Percentiles rank a stretch among this genome's conserved stretches.
These are phyloP conservation scores for Colletotrichum sansevieriae DNA, from an alignment of 2,329 filamentous ascomycete genomes.

Conservation along the genomic window DNA sequence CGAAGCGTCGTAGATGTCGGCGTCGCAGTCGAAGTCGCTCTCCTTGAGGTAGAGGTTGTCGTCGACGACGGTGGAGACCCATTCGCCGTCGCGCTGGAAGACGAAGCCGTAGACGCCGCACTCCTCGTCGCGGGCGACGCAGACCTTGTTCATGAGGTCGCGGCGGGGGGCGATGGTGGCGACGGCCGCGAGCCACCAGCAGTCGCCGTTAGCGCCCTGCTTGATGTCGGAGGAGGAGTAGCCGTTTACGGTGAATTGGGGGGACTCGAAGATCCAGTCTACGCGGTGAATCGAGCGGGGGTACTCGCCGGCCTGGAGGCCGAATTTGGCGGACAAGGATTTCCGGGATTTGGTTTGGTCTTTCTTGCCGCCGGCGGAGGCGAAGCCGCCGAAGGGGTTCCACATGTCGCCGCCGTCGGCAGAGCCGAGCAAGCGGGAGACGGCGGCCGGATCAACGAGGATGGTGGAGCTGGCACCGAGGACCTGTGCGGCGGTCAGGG, in stretches of 20 bases:
- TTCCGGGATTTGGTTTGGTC: neutral
- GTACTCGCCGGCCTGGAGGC: constrained; percentile 36
- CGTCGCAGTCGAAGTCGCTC: constrained; percentile 43
- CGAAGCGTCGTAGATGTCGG: constrained; percentile 54
- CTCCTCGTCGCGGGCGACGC: constrained; percentile 75
- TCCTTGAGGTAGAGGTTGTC: constrained; percentile 66
- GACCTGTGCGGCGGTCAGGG: constrained; percentile 43
- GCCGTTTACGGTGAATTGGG: constrained; percentile 56
- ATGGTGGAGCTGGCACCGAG: constrained; percentile 43
- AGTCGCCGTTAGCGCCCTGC: constrained; percentile 70
- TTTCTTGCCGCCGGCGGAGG: neutral
- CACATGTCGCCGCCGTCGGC: neutral
- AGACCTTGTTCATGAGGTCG: constrained; percentile 75
- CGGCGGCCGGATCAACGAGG: constrained; percentile 42
- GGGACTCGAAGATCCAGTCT: constrained; percentile 58
- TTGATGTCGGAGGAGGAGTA: constrained; percentile 58
- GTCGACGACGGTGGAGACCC: constrained; percentile 79
- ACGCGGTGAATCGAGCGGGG: constrained; percentile 58
- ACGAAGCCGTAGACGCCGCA: constrained; percentile 81
- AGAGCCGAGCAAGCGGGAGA: constrained; percentile 42
- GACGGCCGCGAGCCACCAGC: constrained; percentile 79
- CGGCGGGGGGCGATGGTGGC: constrained; percentile 76
- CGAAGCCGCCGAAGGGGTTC: constrained; percentile 7
- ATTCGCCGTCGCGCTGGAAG: constrained; percentile 78
- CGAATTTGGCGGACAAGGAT: constrained; percentile 2